phyloP scores from a whole-genome alignment of 2,329 filamentous ascomycete species.

The Lachnellula suecica region DNA sequence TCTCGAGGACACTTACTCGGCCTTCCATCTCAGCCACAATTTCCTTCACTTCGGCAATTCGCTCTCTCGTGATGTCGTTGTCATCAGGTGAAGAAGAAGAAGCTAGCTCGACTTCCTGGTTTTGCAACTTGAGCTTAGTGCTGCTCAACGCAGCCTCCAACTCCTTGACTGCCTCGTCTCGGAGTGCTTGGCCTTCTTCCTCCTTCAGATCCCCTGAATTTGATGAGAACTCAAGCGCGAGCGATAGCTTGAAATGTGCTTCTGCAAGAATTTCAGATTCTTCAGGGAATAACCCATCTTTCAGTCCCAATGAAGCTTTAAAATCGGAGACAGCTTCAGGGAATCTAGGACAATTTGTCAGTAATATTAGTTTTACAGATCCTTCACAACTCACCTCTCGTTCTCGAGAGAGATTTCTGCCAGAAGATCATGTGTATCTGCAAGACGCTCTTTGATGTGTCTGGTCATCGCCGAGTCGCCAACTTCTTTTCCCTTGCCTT shows the following conservation, averaged over 20 bases:
- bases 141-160: conserved; percentile 74
- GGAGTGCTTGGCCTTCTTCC: conserved; percentile 64
- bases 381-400: conserved; percentile 58
- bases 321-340: conserved; percentile 83
- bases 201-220: conserved; percentile 39
- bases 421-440: conserved; percentile 90
- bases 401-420: conserved; percentile 97
- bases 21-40: conserved; percentile 78
- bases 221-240: conserved; percentile 91
- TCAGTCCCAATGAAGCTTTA: conserved; percentile 73
- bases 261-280: conserved; percentile 88
- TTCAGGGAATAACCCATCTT: conserved; percentile 73
- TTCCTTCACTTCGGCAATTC: conserved; percentile 73
- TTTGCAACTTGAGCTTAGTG: conserved; percentile 68
- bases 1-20: conserved; percentile 49
- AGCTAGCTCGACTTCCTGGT: conserved; percentile 66
- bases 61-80: conserved; percentile 59
- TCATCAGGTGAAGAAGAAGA: conserved; percentile 65
- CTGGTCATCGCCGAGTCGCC: conserved; percentile 41
- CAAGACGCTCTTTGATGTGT: conserved; percentile 79
- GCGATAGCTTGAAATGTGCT: conserved; percentile 92
- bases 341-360: conserved; percentile 57
- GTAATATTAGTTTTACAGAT: not conserved
- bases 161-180: conserved; percentile 69
- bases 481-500: conserved; percentile 46